These are phyloP conservation scores for Cucumis cinereus DNA, from an alignment of 306 rosid genomes.

Conservation along the genomic window DNA sequence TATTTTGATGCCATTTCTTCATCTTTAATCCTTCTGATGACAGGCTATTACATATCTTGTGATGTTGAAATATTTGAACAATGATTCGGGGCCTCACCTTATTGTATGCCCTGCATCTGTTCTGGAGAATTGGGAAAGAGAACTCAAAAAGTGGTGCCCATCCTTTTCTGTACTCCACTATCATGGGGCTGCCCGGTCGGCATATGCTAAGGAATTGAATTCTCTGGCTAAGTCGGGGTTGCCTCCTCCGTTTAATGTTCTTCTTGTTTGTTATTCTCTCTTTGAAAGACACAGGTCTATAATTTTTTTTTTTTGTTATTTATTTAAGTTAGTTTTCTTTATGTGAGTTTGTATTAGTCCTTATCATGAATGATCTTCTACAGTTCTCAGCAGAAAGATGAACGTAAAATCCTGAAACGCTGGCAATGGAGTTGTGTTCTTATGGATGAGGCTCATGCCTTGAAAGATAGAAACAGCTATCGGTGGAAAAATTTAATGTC, in stretches of 20 bases:
- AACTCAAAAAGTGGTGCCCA: slow-evolving; percentile 85
- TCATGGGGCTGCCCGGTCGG: slow-evolving; percentile 67
- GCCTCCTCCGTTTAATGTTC: slow-evolving; percentile 88
- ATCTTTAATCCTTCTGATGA: neutral
- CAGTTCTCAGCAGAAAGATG: slow-evolving; percentile 97
- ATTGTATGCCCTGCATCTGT: slow-evolving; percentile 98
- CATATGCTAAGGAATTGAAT: slow-evolving; percentile 69
- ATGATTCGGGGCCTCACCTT: slow-evolving; percentile 93
- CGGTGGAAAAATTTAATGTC: slow-evolving; percentile 95
- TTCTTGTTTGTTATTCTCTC: slow-evolving; percentile 93
- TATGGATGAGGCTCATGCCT: slow-evolving; percentile 98
- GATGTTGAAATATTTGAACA: slow-evolving; percentile 60
- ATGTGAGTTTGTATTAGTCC: slow-evolving; percentile 7
- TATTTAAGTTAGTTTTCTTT: neutral
- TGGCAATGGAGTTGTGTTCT: slow-evolving; percentile 97
- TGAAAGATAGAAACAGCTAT: slow-evolving; percentile 85
- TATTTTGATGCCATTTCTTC: neutral
- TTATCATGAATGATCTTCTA: slow-evolving; percentile 23
- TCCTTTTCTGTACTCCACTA: slow-evolving; percentile 73
- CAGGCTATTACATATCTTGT: slow-evolving; percentile 89
- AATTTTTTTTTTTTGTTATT: neutral
- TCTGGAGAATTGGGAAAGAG: slow-evolving; percentile 99
- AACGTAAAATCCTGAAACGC: slow-evolving; percentile 79
- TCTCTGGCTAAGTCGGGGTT: slow-evolving; percentile 69
- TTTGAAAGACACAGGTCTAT: slow-evolving; percentile 94